Conservation (phyloP, 768 basidiomycete species). For the Macrolepiota dolichaula region DNA sequence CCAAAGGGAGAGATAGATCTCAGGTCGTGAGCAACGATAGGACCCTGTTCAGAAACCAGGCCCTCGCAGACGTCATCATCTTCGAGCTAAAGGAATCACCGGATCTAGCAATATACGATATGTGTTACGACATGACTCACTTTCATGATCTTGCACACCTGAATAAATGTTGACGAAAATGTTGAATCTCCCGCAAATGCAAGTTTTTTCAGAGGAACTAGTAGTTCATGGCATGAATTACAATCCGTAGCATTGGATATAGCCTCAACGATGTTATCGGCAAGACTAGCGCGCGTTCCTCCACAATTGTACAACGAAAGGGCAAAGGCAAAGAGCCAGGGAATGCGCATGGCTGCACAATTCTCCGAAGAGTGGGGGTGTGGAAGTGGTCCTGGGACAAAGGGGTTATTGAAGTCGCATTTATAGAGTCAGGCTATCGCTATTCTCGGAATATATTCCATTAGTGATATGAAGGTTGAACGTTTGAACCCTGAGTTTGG, state of each 20-base stretch:
- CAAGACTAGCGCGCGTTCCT: conserved; percentile 24
- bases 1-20: conserved; percentile 44
- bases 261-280: conserved; percentile 39
- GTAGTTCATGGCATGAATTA: conserved; percentile 45
- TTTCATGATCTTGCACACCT: conserved; percentile 40
- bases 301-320: neutral
- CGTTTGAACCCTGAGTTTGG: too few species aligned
- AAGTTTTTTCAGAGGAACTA: conserved; percentile 42
- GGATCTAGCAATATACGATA: neutral
- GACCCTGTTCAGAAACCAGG: conserved; percentile 44
- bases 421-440: too few species aligned
- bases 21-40: conserved; percentile 55
- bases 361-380: neutral
- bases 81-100: conserved; percentile 31
- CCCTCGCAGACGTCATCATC: conserved; percentile 61
- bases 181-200: conserved; percentile 46
- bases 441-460: too few species aligned
- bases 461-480: too few species aligned
- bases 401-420: too few species aligned
- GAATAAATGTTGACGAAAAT: conserved; percentile 39
- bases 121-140: conserved; percentile 22
- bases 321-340: neutral
- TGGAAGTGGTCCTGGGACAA: too few species aligned
- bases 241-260: conserved; percentile 47
- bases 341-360: neutral